Base-by-base conservation (phyloP, 2,329 filamentous ascomycete genomes). In the Xylariaceae sp. region DNA sequence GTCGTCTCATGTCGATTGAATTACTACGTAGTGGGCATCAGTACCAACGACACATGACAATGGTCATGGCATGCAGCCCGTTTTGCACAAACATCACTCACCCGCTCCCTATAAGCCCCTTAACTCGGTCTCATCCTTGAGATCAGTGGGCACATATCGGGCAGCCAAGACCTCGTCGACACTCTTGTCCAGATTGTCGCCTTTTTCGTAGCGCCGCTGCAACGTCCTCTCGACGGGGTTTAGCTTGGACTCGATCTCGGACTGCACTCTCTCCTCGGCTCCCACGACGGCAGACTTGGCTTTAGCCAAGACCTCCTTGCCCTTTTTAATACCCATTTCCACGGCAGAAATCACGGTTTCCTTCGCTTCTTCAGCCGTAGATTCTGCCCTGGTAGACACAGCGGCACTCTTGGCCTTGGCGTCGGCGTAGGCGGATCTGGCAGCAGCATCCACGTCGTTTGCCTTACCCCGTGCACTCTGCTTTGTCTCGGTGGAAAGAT, bases 181-280 rank as follows among this genome's bases (percentile, higher is more conserved):
- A 39, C 58, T 68, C 51, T 56, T 31, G 32, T 67, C 71, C 51
- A 78, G 64, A 1, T 74, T 74, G 57, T 64, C 72, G 15, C 48
- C 43, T 7, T 50, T 49, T 43, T 63, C 48, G 60, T 84, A 84
- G 58, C 81, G 70, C 62, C 82, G 77, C 43, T 69, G 72, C 45
- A 85, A 65, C 39, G 74, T 70, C 61, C 82, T 75, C 53, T 78
- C 72, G 17, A 78, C 75, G 41, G 71, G 72, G 59, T 82, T 71
- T 14, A 77, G 70, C 2, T 74, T 66, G 5, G 71, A 58, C 14
- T 62, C 61, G 31, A 47, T 42, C 19, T 57, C 62, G 22, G 46
- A 53, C 40, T 66, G 65, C 9, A 66, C 54, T 59, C 70, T 71
- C 44, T 70, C 62, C 52, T 71, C 68, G 0, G 68, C 68, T 6